Evolutionary conservation across 2,329 filamentous ascomycete genomes (phyloP), one percentile per base, ranked within the genome.

Genomic region (Scedosporium aurantiacum): DNA sequence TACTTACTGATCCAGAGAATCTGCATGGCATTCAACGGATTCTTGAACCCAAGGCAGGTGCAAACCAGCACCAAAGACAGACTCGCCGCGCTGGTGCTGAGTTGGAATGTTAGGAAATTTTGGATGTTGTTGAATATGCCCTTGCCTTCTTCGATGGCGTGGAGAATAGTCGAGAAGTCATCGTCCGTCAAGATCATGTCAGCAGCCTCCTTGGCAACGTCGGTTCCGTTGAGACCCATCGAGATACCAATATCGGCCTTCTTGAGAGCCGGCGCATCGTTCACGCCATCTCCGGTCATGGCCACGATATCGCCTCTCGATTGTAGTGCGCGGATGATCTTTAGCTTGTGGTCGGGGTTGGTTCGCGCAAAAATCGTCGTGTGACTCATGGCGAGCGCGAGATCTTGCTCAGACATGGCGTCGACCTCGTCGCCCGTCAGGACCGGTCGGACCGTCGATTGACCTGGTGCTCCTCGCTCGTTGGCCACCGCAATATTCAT

Each of bases 111-210:
- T 65, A 99, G 82, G 76, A 99, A 99, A 74, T 99, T 99, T 71
- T 99, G 94, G 66, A 99, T 97, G 73, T 99, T 99, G 82, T 94
- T 96, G 76, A 99, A 99, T 67, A 99, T 99, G 61, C 92, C 94
- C 74, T 99, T 99, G 74, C 94, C 95, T 76, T 99, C 94, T 73
- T 99, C 94, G 64, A 99, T 99, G 32, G 94, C 94, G 63, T 87
- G 89, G 10, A 99, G 81, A 65, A 99, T 99, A 4, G 90, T 94
- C 0, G 88, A 90, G 72, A 95, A 94, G 73, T 94, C 89, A 72
- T 95, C 90, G 67, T 94, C 89, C 0, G 90, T 94, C 60, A 95
- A 76, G 65, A 95, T 93, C 90, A 95, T 95, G 70, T 94, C 90
- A n/a, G 90, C 87, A 8, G 90, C 90, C 73, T 94, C 94, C 76